These are phyloP conservation scores for Stephanodiscus minutulus DNA, from an alignment of 108 stramenopile species.

Conservation along the genomic window DNA sequence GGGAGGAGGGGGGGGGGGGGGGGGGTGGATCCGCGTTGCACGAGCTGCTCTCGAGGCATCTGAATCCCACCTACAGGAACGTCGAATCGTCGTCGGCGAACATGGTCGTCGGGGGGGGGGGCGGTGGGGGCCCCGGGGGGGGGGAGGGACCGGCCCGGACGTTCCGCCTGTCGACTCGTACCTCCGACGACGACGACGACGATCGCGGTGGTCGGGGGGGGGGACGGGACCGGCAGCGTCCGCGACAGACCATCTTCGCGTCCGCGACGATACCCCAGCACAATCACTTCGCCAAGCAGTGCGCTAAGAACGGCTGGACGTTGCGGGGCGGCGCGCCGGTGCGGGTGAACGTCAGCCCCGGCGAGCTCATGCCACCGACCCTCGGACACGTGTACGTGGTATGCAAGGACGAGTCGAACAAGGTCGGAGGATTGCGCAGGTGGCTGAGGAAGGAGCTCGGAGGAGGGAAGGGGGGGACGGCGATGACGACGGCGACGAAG, in stretches of 20 bases:
- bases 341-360: constrained; percentile 78
- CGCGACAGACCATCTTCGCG: constrained; percentile 90
- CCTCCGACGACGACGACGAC: background rate
- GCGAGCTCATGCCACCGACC: constrained; percentile 83
- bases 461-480: background rate
- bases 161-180: constrained; percentile 3
- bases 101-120: constrained; percentile 26
- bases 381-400: constrained; percentile 84
- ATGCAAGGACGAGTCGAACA: constrained; percentile 64
- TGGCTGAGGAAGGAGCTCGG: constrained; percentile 65
- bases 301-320: constrained; percentile 88
- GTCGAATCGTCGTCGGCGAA: constrained; percentile 10
- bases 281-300: constrained; percentile 87
- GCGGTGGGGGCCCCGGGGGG: background rate
- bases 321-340: constrained; percentile 74
- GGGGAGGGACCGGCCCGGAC: background rate
- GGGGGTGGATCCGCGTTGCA: constrained; percentile 82
- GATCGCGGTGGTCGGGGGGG: no score
- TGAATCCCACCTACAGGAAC: constrained; percentile 58
- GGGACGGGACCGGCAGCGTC: background rate
- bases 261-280: constrained; percentile 95
- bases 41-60: constrained; percentile 72
- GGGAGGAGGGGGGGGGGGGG: constrained; percentile 38
- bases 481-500: background rate
- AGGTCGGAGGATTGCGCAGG: constrained; percentile 73